phyloP scores from a whole-genome alignment of 345 rosid genomes.

The Salix viminalis region DNA sequence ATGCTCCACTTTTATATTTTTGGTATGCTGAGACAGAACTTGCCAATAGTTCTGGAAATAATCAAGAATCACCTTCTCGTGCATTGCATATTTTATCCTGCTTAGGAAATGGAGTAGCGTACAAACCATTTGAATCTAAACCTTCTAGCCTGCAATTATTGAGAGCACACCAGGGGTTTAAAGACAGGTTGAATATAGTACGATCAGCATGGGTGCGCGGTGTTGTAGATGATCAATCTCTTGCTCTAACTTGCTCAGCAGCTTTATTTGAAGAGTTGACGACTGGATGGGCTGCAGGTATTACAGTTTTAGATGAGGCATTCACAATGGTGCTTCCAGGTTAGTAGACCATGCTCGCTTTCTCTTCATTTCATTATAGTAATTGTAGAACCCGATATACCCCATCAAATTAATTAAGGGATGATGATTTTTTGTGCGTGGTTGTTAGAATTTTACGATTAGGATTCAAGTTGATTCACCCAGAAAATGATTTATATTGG shows the following conservation, averaged over 20 bases:
- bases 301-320: conserved; percentile 62
- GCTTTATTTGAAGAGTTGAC: conserved; percentile 85
- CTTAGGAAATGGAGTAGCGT: conserved; percentile 66
- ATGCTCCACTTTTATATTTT: conserved; percentile 59
- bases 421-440: too few relatives aligned
- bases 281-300: conserved; percentile 54
- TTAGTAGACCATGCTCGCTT: conserved; percentile 17
- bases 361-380: background rate
- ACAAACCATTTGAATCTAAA: conserved; percentile 55
- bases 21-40: conserved; percentile 94
- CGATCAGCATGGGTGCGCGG: conserved; percentile 70
- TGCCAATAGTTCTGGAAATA: conserved; percentile 26
- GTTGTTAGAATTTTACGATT: too few relatives aligned
- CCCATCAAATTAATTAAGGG: too few relatives aligned
- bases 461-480: too few relatives aligned
- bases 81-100: conserved; percentile 69
- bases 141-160: conserved; percentile 75
- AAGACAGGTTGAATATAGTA: conserved; percentile 54
- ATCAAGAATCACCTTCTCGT: conserved; percentile 49
- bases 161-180: conserved; percentile 86
- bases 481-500: too few relatives aligned
- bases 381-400: background rate
- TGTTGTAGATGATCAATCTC: conserved; percentile 60
- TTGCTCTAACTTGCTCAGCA: conserved; percentile 70
- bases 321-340: conserved; percentile 87